Evolutionary conservation across 2,329 filamentous ascomycete species (phyloP), one percentile per base, ranked within the genome.

Genomic region (Curvularia spicifera): DNA sequence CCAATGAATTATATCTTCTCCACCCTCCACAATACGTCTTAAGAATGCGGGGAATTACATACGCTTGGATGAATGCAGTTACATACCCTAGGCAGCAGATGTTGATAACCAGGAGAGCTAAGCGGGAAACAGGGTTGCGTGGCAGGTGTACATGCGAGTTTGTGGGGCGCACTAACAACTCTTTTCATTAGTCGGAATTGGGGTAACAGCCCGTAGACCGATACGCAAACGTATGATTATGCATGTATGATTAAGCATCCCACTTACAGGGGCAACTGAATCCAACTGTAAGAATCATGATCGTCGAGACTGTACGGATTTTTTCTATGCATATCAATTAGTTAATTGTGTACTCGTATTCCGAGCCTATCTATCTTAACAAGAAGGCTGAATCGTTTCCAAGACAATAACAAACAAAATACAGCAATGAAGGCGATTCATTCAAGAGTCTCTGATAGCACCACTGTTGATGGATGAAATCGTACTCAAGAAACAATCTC

Each of bases 111-210:
- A 49, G 12, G 46, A 39, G 33, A 13, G 15, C 4, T 31, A 31
- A n/a, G 24, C n/a, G 20, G 12, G 12, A 45, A 43, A 43, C 18
- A 24, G 20, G 31, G 29, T 39, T 28, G 24, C 20, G 13, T 24
- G 33, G 26, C 42, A 28, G 40, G 42, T 47, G 22, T 22, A 48
- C 18, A 24, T 28, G 4, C 12, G 15, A 24, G 13, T 15, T 4
- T 35, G 55, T 53, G 55, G 55, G 55, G 51, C 44, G 29, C 55
- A 22, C 46, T 56, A 45, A 15, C 29, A 31, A 12, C 4, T 31
- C 13, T 9, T 33, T 20, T 10, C 20, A 28, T n/a, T 13, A 22
- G 39, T n/a, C 22, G 10, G 20, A 20, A 26, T 24, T 22, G 40
- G 20, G 5, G 9, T 12, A 15, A 37, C 7, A 37, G 2, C 35